phyloP scores from a whole-genome alignment of 192 early-diverging fungal species.

The Coemansia aciculifera region DNA sequence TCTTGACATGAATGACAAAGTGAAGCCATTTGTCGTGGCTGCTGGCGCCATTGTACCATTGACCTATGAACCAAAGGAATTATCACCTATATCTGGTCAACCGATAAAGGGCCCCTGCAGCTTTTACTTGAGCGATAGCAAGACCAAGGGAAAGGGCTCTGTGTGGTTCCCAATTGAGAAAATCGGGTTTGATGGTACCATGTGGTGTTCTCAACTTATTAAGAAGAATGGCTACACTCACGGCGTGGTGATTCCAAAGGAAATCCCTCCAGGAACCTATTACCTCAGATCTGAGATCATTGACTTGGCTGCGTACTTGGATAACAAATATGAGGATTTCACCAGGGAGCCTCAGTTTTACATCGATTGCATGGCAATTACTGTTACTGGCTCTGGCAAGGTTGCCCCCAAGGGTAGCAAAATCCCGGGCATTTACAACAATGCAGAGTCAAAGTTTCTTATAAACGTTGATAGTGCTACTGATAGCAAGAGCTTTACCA shows the following conservation, averaged over 20 bases:
- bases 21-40: not conserved
- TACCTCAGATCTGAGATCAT: slow-evolving; percentile 3
- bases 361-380: not conserved
- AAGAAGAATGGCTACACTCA: not conserved
- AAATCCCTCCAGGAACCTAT: not conserved
- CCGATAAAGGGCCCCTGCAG: not conserved
- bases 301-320: not conserved
- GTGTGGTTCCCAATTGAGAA: not conserved
- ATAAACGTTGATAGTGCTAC: not conserved
- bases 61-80: not conserved
- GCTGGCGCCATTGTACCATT: not conserved
- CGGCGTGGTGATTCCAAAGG: not conserved
- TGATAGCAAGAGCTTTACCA: not conserved
- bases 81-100: not conserved
- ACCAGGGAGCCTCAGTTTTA: not conserved
- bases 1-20: not conserved
- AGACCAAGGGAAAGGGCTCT: not conserved
- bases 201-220: not conserved
- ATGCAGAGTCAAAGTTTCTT: not conserved
- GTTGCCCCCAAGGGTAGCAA: not conserved
- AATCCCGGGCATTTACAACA: slow-evolving; percentile 6
- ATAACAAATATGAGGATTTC: not conserved
- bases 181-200: not conserved
- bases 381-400: not conserved
- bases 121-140: not conserved